A percentile compares a stretch with the other conserved stretches of the same genome.
Conservation (phyloP, 202 grass and related monocot genomes). For the Zizania palustris region DNA sequence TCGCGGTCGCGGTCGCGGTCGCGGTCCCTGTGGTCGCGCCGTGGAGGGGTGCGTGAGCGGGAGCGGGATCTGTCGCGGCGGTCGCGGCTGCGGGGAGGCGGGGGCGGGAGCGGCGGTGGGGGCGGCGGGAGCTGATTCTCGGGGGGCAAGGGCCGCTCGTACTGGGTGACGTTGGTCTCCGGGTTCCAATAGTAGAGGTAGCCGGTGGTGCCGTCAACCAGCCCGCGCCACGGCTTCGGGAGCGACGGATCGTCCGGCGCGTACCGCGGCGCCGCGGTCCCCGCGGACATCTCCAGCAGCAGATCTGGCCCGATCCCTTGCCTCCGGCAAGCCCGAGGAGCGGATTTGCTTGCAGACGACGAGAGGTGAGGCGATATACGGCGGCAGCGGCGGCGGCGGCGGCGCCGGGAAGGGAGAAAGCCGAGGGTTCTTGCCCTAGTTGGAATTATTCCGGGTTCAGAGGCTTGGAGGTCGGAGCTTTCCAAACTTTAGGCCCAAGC, state of each 20-base stretch:
- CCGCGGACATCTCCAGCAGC: slow-evolving; percentile 39
- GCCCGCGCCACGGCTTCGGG: slow-evolving; percentile 90
- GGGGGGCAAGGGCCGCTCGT: slow-evolving; percentile 69
- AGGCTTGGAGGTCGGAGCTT: no score
- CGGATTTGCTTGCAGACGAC: neutral
- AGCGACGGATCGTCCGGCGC: slow-evolving; percentile 89
- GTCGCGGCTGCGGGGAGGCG: slow-evolving; percentile 53
- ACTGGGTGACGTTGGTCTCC: slow-evolving; percentile 91
- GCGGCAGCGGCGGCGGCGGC: neutral
- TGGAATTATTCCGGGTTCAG: no score
- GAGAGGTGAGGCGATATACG: neutral
- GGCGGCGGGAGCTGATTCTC: slow-evolving; percentile 62
- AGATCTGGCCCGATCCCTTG: slow-evolving; percentile 45
- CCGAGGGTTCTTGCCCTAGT: slow-evolving; percentile 13
- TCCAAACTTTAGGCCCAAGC: no score
- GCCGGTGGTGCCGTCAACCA: slow-evolving; percentile 87
- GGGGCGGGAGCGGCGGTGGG: slow-evolving; percentile 62
- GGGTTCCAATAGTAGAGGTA: slow-evolving; percentile 99
- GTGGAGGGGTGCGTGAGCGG: slow-evolving; percentile 51
- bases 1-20: slow-evolving; percentile 51
- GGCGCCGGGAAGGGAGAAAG: slow-evolving; percentile 7
- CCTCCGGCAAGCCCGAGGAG: neutral
- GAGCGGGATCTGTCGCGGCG: slow-evolving; percentile 45
- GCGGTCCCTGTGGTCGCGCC: slow-evolving; percentile 52
- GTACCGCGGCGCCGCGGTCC: slow-evolving; percentile 67